Evolutionary conservation across 2,329 filamentous ascomycete genomes (phyloP).

Genomic region (Exophiala sideris): DNA sequence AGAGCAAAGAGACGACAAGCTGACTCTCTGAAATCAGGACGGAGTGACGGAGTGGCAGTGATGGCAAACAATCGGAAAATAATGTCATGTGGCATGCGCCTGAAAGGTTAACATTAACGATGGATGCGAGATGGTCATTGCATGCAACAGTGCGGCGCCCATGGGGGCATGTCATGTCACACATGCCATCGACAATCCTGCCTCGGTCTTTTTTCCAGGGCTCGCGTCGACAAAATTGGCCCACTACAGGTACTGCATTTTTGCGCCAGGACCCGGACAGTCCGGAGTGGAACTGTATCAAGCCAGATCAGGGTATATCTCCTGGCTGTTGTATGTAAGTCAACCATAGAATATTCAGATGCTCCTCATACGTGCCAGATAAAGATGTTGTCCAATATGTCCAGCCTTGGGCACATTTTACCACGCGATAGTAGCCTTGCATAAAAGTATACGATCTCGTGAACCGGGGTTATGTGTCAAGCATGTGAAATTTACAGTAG

Average conservation of each 20-base stretch:
- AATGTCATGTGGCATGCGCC: background rate
- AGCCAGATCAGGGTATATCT: no score
- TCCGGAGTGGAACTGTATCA: no score
- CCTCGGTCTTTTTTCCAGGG: no score
- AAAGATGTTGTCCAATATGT: no score
- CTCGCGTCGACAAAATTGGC: no score
- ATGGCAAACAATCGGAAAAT: constrained; percentile 3
- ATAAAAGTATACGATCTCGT: background rate
- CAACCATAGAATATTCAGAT: no score
- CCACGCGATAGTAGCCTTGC: background rate
- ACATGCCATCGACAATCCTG: no score
- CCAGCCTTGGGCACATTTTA: no score
- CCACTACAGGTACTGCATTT: background rate
- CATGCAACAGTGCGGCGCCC: no score
- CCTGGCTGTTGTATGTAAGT: no score
- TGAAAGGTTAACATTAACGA: background rate
- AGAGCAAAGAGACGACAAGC: background rate
- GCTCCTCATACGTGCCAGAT: no score
- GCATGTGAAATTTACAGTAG: constrained; percentile 14
- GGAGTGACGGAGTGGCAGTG: background rate
- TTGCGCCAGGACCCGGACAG: background rate
- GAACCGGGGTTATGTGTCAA: background rate
- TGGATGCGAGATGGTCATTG: background rate
- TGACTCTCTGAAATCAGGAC: background rate
- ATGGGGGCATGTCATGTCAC: background rate